Evolutionary conservation across 129 eudicot genomes (phyloP).

Genomic region (Heracleum sosnowskyi): DNA sequence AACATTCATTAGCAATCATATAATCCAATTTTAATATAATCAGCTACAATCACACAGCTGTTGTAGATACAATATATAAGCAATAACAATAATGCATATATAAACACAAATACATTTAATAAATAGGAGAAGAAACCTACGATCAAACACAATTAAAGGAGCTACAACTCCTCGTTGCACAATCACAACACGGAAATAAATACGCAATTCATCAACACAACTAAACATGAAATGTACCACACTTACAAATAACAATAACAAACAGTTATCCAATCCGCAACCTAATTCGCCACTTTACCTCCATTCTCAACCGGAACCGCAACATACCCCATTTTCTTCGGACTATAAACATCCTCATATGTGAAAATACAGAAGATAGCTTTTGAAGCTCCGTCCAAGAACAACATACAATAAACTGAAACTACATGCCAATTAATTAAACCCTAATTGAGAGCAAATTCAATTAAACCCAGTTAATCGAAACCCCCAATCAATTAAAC

Average conservation of each 20-base stretch:
- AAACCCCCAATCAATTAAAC: no score
- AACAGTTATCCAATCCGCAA: not conserved
- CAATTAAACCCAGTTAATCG: no score
- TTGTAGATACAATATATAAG: not conserved
- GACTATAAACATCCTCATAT: not conserved
- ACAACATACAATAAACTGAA: not conserved
- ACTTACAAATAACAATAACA: not conserved
- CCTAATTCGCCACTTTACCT: conserved; percentile 27
- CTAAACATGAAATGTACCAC: not conserved
- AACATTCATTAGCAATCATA: not conserved
- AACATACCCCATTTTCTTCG: conserved; percentile 48
- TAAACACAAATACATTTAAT: not conserved
- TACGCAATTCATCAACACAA: not conserved
- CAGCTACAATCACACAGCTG: no score
- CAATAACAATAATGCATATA: not conserved
- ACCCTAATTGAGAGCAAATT: no score
- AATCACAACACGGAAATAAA: not conserved
- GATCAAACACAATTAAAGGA: not conserved
- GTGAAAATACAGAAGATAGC: not conserved
- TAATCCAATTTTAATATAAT: no score
- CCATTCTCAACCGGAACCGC: conserved; percentile 17
- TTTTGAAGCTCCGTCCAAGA: conserved; percentile 3
- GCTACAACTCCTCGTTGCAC: not conserved
- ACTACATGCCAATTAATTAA: no score
- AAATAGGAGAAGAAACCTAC: not conserved